These are phyloP conservation scores for Blastobotrys serpentis DNA, from an alignment of 1,139 yeast species.

Conservation along the genomic window DNA sequence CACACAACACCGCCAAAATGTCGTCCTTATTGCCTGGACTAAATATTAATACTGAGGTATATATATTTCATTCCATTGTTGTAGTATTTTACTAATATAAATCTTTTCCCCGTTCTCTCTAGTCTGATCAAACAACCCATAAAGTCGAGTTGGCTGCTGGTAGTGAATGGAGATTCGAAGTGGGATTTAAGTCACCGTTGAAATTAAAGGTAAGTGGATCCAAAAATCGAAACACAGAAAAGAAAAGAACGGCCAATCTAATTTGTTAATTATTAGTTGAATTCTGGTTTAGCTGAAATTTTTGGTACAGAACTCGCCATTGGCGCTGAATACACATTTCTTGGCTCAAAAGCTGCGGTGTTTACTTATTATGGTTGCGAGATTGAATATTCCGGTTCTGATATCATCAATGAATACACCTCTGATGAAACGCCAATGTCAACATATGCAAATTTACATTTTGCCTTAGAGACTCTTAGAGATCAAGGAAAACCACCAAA, in stretches of 20 bases:
- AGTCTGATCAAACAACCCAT: slow-evolving; percentile 7
- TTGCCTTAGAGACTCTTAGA: slow-evolving; percentile 68
- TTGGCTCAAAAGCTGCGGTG: slow-evolving; percentile 59
- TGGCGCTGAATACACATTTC: slow-evolving; percentile 60
- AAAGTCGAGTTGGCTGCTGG: slow-evolving; percentile 27
- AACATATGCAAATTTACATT: slow-evolving; percentile 65
- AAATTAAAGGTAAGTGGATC: slow-evolving; percentile 48
- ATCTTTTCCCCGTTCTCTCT: background rate
- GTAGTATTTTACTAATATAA: background rate
- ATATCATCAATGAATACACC: slow-evolving; percentile 53
- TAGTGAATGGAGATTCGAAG: slow-evolving; percentile 84
- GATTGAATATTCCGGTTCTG: slow-evolving; percentile 46
- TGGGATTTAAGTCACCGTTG: slow-evolving; percentile 56
- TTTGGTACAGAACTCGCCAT: slow-evolving; percentile 89
- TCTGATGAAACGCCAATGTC: slow-evolving; percentile 71
- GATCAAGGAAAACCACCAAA: slow-evolving; percentile 46
- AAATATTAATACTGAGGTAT: slow-evolving; percentile 10
- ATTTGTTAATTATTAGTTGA: slow-evolving; percentile 34
- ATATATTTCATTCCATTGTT: background rate
- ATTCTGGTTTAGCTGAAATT: slow-evolving; percentile 77
- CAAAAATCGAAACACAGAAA: slow-evolving; percentile 8
- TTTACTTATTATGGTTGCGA: slow-evolving; percentile 57
- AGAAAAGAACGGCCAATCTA: no score
- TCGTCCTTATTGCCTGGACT: slow-evolving; percentile 8
- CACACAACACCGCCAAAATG: background rate